Conservation (phyloP, 2,329 filamentous ascomycete species). For the Pestalotiopsis sp. region DNA sequence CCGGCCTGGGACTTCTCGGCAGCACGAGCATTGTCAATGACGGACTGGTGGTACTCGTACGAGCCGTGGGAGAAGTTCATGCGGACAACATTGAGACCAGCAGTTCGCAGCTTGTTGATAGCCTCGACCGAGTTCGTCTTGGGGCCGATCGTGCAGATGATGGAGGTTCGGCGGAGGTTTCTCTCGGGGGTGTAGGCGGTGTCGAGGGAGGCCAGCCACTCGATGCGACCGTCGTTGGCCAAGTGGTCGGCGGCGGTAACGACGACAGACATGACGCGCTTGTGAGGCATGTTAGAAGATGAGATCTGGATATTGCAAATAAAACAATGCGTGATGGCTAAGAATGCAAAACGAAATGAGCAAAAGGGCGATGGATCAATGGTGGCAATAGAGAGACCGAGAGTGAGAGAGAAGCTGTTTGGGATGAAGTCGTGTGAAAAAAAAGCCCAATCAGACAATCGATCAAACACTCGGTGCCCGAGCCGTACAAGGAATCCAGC, state of each 20-base stretch:
- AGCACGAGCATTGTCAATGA: constrained; percentile 92
- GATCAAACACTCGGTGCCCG: not conserved
- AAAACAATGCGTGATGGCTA: not conserved
- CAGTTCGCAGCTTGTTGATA: constrained; percentile 90
- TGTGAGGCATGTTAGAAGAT: constrained; percentile 16
- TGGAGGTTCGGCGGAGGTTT: constrained; percentile 95
- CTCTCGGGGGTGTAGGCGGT: constrained; percentile 84
- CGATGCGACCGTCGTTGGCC: constrained; percentile 71
- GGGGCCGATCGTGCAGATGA: constrained; percentile 98
- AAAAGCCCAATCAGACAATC: not conserved
- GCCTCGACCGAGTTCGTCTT: constrained; percentile 99
- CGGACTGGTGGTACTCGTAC: constrained; percentile 97
- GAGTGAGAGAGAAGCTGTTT: not conserved
- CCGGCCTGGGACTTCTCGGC: constrained; percentile 79
- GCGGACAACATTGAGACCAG: constrained; percentile 95
- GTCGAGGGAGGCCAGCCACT: constrained; percentile 74
- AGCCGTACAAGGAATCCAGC: not conserved
- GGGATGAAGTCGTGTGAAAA: not conserved
- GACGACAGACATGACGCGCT: constrained; percentile 40
- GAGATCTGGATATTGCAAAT: not conserved
- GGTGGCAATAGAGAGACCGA: not conserved
- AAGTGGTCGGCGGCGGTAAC: constrained; percentile 84
- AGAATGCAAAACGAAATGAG: not conserved
- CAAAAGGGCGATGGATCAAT: not conserved
- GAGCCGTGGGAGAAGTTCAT: constrained; percentile 99